These are phyloP conservation scores for Argentina anserina DNA, from an alignment of 306 rosid species.

Conservation along the genomic window DNA sequence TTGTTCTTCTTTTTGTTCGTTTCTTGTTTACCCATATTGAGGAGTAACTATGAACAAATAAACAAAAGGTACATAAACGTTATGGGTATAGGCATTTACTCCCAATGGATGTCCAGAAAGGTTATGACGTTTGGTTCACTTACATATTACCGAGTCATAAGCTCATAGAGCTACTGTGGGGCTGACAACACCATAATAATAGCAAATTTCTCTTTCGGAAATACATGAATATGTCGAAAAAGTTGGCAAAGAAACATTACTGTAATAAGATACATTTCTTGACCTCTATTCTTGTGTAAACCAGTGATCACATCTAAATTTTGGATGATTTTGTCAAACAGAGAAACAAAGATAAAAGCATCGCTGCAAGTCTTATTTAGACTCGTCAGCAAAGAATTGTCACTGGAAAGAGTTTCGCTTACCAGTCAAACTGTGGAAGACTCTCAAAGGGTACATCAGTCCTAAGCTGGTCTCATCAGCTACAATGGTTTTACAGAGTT, in stretches of 20 bases:
- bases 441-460: constrained; percentile 25
- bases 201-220: background rate
- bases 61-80: background rate
- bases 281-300: background rate
- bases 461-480: constrained; percentile 1
- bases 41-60: background rate
- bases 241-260: background rate
- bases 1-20: background rate
- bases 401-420: constrained; percentile 52
- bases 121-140: background rate
- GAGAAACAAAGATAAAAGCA: constrained; percentile 67
- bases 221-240: background rate
- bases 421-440: constrained; percentile 32
- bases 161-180: background rate
- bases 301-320: background rate
- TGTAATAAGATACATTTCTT: background rate
- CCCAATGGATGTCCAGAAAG: background rate
- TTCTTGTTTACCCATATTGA: background rate
- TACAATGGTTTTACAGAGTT: background rate
- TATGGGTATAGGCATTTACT: background rate
- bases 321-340: constrained; percentile 39
- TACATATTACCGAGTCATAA: background rate
- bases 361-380: constrained; percentile 60
- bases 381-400: constrained; percentile 58
- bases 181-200: background rate